These are phyloP conservation scores for Zygnema circumcarinatum DNA, from an alignment of 139 green algal species.

Conservation along the genomic window DNA sequence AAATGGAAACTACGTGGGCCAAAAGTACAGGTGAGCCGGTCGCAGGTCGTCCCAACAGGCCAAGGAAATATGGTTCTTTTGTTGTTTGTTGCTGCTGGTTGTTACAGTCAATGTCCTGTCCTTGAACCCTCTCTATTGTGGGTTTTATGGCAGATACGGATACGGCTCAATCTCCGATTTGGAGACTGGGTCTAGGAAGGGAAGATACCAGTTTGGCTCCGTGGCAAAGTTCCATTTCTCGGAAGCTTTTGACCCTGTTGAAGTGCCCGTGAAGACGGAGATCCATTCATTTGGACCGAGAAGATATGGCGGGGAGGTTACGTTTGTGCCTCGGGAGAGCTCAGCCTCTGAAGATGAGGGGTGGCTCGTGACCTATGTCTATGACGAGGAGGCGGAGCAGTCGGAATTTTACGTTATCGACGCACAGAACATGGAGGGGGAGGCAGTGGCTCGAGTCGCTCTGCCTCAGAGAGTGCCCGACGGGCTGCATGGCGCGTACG, in stretches of 20 bases:
- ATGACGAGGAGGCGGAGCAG: constrained; percentile 13
- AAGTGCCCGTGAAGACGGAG: constrained; percentile 5
- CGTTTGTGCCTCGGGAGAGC: constrained; percentile 29
- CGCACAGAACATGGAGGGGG: constrained; percentile 20
- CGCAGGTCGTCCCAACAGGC: too few relatives aligned
- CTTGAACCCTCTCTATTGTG: too few relatives aligned
- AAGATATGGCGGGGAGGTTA: constrained; percentile 18
- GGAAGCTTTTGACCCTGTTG: neutral
- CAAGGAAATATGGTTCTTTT: too few relatives aligned
- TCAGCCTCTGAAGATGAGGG: constrained; percentile 46
- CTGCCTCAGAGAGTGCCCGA: constrained; percentile 29
- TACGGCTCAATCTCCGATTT: neutral
- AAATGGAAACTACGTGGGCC: constrained; percentile 30
- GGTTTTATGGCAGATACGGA: constrained; percentile 1
- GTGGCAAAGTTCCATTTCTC: constrained; percentile 28
- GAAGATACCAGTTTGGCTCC: neutral
- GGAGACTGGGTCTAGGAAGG: neutral
- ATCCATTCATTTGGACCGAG: constrained; percentile 27
- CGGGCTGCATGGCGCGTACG: constrained; percentile 40
- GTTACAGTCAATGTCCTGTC: too few relatives aligned
- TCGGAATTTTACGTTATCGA: constrained; percentile 45
- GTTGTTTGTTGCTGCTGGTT: too few relatives aligned
- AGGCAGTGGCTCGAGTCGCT: constrained; percentile 6
- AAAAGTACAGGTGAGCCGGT: constrained; percentile 39
- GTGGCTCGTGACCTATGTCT: constrained; percentile 53